phyloP scores from a whole-genome alignment of 257 asterid genomes.

The Lycium barbarum region DNA sequence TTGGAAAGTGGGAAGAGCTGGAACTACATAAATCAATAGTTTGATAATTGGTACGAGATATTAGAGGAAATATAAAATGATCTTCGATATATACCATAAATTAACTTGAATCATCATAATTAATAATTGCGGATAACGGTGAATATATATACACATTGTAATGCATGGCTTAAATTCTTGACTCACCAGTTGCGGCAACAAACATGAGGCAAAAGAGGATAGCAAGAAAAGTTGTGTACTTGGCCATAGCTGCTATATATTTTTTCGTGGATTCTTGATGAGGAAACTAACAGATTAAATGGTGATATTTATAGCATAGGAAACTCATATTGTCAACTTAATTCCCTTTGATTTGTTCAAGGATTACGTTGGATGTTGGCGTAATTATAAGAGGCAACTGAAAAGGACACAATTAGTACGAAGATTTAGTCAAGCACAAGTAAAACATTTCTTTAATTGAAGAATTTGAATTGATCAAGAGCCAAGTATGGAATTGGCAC shows the following conservation, averaged over 20 bases:
- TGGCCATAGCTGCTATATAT: background rate
- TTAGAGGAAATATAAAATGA: background rate
- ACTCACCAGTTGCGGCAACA: constrained; percentile 13
- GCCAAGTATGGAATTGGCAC: background rate
- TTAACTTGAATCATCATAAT: background rate
- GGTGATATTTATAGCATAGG: background rate
- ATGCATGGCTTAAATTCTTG: background rate
- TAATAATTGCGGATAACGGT: background rate
- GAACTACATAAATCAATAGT: too few relatives aligned
- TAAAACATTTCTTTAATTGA: background rate
- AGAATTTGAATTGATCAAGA: background rate
- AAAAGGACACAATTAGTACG: background rate
- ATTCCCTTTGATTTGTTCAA: background rate
- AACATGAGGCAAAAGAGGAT: background rate
- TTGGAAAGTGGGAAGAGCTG: background rate
- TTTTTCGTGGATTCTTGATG: background rate
- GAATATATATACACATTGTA: background rate
- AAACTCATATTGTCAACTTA: background rate
- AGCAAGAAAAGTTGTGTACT: constrained; percentile 23
- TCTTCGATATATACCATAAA: background rate
- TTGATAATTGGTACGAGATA: too few relatives aligned
- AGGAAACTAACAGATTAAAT: background rate
- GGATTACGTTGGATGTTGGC: background rate
- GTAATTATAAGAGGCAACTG: background rate
- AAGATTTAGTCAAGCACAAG: background rate